Base-by-base conservation (phyloP, 164 flowering plant genomes). In the Dillenia turbinata region DNA sequence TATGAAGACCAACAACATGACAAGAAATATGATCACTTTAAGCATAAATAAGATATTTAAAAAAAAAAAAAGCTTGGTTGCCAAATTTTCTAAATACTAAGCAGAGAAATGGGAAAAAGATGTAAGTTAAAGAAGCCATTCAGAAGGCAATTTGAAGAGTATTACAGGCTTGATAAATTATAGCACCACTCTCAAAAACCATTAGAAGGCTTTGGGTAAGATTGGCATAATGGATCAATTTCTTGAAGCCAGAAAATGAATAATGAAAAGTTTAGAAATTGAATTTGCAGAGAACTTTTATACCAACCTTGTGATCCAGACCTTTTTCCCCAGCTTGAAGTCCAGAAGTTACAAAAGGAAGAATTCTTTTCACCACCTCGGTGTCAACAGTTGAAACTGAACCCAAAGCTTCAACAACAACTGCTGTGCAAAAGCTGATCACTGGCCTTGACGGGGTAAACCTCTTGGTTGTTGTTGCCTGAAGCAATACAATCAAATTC, bases 391-490 rank as follows among this genome's bases (percentile, higher is more conserved):
- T 66, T 19, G 75, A 65, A 22, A 81, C 43, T 52, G 83, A 76
- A 63, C 96, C 95, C 61, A 94, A 58, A 59, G 68, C 78, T 73
- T 89, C 97, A 57, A 94, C 69, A 59, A 83, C 51, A 69, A 94
- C 85, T 24, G 96, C 91, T 7, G 95, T 87, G 57, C 87, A 85
- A 71, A 94, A 88, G 69, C 78, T 74, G 58, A 81, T 62, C 12
- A 83, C 84, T 2, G 77, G 74, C 57, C 62, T 77, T 33, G 95
- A 84, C 48, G 86, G 81, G 51, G 71, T 77, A 63, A 59, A 73
- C 72, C 83, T 91, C 75, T 86, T 94, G 8, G 64, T 49, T 0
- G 90, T 85, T 49, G 74, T 70, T 51, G 87, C 97, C 98, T 93
- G 73, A 33, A 66, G 47, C 9, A 59, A 50, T 63, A 60, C 12